Evolutionary conservation across 148 eudicot genomes (phyloP), one percentile per base, ranked within the genome.

Genomic region (Polygonum aviculare): DNA sequence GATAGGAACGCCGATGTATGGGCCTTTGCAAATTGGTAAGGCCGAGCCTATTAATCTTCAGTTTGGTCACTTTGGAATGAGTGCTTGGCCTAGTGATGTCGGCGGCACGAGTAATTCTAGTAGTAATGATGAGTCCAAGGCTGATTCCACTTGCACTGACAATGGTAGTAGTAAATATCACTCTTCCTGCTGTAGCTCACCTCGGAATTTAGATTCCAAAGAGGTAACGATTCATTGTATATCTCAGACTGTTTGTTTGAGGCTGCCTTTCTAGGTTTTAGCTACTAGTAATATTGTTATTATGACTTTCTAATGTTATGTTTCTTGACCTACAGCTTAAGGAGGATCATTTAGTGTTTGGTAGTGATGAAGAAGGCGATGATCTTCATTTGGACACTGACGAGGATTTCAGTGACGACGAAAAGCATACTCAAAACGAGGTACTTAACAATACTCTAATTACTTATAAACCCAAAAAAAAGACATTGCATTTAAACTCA

Each of bases 31-130:
- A 77, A 87, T 91, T 45, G 91, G 87, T 16, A 91, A 79, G 80
- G 94, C 91, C 62, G 98, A 91, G 76, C 93, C 95, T 21, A 89
- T 94, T 12, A 94, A 94, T 81, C 84, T 94, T 81, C 98, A 91
- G 87, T 94, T 94, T 80, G 98, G 98, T 81, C 87, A 90, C 80
- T 91, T 90, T 59, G 98, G 98, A 77, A 87, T 94, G 71, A 94
- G 98, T 86, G 97, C 98, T 78, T 94, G 98, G 98, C 97, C 94
- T 11, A 82, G 80, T 81, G 98, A 94, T 80, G 81, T 83, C 33
- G 94, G 91, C 59, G 87, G 94, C 77, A 91, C 98, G 8, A 93
- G 98, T 76, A 93, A 85, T 82, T 91, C 91, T 35, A 82, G 98
- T 78, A 93, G 98, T 78, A 79, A 60, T 75, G 98, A 93, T 74